phyloP scores from a whole-genome alignment of 139 green algal species.

The Tetraselmis striata region DNA sequence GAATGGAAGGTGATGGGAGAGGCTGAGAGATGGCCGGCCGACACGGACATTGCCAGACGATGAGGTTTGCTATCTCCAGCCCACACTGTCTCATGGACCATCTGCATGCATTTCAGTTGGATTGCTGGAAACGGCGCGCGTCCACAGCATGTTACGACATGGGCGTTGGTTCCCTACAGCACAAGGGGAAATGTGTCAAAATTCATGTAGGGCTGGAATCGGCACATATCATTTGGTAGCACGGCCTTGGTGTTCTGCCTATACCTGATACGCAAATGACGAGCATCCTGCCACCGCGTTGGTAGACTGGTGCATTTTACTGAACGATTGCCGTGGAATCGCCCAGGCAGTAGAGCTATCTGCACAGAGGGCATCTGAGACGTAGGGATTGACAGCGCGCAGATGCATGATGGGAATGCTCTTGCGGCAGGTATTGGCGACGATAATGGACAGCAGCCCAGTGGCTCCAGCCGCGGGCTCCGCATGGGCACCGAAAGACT shows the following conservation, averaged over 20 bases:
- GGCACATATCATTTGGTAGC: no score
- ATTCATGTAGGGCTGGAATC: no score
- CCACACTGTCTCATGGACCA: neutral
- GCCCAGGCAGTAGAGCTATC: neutral
- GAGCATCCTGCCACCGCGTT: neutral
- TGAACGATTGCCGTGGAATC: neutral
- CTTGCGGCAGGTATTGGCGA: neutral
- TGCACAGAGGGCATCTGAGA: constrained; percentile 11
- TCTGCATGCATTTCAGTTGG: neutral
- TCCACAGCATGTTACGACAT: no score
- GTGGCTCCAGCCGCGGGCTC: constrained; percentile 53
- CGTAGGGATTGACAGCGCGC: constrained; percentile 43
- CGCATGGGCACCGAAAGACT: constrained; percentile 18
- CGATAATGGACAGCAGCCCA: constrained; percentile 16
- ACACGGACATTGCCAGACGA: no score
- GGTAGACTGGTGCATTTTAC: neutral
- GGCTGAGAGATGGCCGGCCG: no score
- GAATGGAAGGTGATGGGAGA: neutral
- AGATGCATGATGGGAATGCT: constrained; percentile 53
- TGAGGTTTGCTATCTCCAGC: neutral
- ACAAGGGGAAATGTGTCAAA: no score
- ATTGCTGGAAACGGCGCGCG: no score
- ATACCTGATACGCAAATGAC: constrained; percentile 58
- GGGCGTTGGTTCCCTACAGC: constrained; percentile 50
- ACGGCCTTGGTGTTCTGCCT: no score